These are phyloP conservation scores for Gossypium davidsonii DNA, from an alignment of 441 rosid species.

Conservation along the genomic window DNA sequence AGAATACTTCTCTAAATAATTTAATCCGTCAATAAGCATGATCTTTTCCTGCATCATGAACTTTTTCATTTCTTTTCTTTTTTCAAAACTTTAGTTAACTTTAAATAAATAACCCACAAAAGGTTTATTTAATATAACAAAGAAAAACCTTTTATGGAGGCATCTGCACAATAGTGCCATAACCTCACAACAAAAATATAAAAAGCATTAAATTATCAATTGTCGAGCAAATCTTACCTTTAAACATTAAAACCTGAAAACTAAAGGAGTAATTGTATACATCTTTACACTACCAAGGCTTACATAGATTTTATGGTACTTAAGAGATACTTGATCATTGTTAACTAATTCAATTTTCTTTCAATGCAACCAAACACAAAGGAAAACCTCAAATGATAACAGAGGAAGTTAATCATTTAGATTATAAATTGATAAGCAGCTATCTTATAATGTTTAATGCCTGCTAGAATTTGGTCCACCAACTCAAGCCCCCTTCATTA, in stretches of 20 bases:
- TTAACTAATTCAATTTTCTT: neutral
- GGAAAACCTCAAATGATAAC: neutral
- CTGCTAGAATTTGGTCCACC: neutral
- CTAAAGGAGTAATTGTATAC: neutral
- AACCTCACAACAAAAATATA: neutral
- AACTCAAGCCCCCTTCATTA: neutral
- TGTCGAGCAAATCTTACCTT: neutral
- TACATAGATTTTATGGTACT: neutral
- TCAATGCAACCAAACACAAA: neutral
- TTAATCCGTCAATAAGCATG: constrained; percentile 11
- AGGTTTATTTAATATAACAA: neutral
- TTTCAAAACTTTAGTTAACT: neutral
- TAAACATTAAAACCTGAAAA: neutral
- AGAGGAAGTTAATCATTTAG: neutral
- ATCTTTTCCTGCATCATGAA: neutral
- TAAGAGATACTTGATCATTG: neutral
- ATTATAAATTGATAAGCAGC: constrained; percentile 1
- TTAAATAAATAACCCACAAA: neutral
- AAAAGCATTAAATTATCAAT: neutral
- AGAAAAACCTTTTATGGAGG: neutral
- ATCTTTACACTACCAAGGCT: constrained; percentile 4
- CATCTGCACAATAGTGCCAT: neutral
- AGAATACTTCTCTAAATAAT: neutral
- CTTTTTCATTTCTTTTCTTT: neutral
- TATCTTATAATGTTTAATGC: neutral